These are phyloP conservation scores for Solanum chmielewskii DNA, from an alignment of 257 asterid species.

Conservation along the genomic window DNA sequence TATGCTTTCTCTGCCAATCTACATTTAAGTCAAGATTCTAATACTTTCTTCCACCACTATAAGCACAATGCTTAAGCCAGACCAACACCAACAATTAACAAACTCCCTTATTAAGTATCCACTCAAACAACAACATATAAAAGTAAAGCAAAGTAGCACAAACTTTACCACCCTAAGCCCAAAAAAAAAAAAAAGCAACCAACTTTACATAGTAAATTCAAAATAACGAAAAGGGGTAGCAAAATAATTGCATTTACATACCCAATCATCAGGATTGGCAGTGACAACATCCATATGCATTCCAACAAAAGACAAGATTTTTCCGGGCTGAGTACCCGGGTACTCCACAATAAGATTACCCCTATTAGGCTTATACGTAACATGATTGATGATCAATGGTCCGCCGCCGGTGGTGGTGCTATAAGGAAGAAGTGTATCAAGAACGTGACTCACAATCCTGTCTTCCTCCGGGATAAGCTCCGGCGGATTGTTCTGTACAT, in stretches of 20 bases:
- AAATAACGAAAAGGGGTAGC: not conserved
- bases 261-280: slow-evolving; percentile 91
- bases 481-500: slow-evolving; percentile 94
- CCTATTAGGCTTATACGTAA: slow-evolving; percentile 75
- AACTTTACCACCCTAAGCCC: not conserved
- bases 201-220: not conserved
- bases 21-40: not conserved
- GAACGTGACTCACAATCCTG: slow-evolving; percentile 71
- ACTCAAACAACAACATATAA: not conserved
- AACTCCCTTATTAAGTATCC: not conserved
- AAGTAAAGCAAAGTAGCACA: not conserved
- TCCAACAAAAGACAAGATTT: slow-evolving; percentile 78
- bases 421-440: slow-evolving; percentile 64
- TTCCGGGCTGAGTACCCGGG: slow-evolving; percentile 79
- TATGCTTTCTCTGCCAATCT: not conserved
- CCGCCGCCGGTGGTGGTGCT: slow-evolving; percentile 82
- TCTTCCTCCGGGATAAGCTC: slow-evolving; percentile 94
- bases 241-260: not conserved
- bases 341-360: slow-evolving; percentile 96
- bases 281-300: slow-evolving; percentile 99
- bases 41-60: not conserved
- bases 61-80: not conserved
- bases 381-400: slow-evolving; percentile 69
- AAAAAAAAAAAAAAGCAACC: not conserved
- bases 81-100: not conserved